These are phyloP conservation scores for Kalmanozyma brasiliensis DNA, from an alignment of 1,284 basidiomycete species.

Conservation along the genomic window DNA sequence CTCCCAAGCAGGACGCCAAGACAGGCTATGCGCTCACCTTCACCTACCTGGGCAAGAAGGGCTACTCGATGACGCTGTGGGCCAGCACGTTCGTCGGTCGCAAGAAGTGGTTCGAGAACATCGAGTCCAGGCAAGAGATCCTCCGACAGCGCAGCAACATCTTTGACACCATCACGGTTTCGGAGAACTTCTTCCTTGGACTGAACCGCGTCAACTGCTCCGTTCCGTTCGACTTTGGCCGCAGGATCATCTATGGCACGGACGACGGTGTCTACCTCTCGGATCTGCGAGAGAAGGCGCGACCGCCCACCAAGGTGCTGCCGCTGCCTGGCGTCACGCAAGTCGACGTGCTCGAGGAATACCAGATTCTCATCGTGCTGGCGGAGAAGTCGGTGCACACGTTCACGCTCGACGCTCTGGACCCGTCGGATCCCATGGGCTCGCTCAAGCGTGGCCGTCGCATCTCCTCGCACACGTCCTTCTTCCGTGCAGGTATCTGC, in stretches of 20 bases:
- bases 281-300: constrained; percentile 79
- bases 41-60: constrained; percentile 90
- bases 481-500: constrained; percentile 96
- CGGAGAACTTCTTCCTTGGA: constrained; percentile 86
- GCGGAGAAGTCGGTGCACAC: constrained; percentile 91
- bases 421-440: constrained; percentile 86
- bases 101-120: constrained; percentile 93
- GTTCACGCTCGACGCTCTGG: constrained; percentile 92
- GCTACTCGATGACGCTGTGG: constrained; percentile 92
- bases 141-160: constrained; percentile 85
- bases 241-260: constrained; percentile 91
- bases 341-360: constrained; percentile 95
- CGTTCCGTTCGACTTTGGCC: constrained; percentile 87
- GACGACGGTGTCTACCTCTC: constrained; percentile 96
- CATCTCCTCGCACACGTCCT: constrained; percentile 94
- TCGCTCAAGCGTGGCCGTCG: constrained; percentile 93
- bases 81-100: constrained; percentile 85
- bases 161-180: constrained; percentile 86
- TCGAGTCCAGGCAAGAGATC: constrained; percentile 86
- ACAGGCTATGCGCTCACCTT: constrained; percentile 92
- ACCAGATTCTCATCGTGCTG: constrained; percentile 92
- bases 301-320: constrained; percentile 84
- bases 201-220: constrained; percentile 85
- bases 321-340: constrained; percentile 89
- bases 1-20: constrained; percentile 77